Evolutionary conservation across 805 yeast genomes (phyloP).

Genomic region (Schizosaccharomyces pombe): DNA sequence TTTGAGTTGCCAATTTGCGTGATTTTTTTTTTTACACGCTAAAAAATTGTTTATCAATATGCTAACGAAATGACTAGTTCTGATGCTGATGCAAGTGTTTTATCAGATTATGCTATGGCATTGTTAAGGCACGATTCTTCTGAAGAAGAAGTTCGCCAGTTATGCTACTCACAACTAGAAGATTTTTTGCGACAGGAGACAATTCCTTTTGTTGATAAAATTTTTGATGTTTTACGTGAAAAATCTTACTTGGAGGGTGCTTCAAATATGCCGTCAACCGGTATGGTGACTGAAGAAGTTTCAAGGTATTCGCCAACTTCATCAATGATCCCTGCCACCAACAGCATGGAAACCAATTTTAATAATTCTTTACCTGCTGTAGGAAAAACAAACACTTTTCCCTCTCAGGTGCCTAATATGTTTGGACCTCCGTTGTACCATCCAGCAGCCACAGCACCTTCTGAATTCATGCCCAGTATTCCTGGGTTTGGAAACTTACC

Average conservation of each 20-base stretch:
- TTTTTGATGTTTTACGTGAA: slow-evolving; percentile 15
- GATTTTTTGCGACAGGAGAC: slow-evolving; percentile 19
- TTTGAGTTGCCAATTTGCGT: not conserved
- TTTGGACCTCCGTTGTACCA: too few species aligned
- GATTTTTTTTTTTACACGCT: not conserved
- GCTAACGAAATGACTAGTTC: slow-evolving; percentile 7
- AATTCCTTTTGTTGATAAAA: slow-evolving; percentile 15
- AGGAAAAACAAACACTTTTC: too few species aligned
- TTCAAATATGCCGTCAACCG: not conserved
- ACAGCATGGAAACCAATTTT: too few species aligned
- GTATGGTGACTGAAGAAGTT: not conserved
- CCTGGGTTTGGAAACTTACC: too few species aligned
- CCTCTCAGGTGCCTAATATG: too few species aligned
- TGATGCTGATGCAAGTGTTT: slow-evolving; percentile 22
- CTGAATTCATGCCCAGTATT: too few species aligned
- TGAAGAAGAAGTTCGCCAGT: slow-evolving; percentile 15
- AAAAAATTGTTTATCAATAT: not conserved
- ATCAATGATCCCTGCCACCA: too few species aligned
- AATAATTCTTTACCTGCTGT: too few species aligned
- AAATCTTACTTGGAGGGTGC: slow-evolving; percentile 1
- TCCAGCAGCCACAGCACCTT: too few species aligned
- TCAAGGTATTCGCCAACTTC: too few species aligned
- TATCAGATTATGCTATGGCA: slow-evolving; percentile 24
- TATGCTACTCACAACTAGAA: slow-evolving; percentile 17
- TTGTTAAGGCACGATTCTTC: slow-evolving; percentile 19